These are phyloP conservation scores for Sugiyamaella americana DNA, from an alignment of 805 yeast species.

Conservation along the genomic window DNA sequence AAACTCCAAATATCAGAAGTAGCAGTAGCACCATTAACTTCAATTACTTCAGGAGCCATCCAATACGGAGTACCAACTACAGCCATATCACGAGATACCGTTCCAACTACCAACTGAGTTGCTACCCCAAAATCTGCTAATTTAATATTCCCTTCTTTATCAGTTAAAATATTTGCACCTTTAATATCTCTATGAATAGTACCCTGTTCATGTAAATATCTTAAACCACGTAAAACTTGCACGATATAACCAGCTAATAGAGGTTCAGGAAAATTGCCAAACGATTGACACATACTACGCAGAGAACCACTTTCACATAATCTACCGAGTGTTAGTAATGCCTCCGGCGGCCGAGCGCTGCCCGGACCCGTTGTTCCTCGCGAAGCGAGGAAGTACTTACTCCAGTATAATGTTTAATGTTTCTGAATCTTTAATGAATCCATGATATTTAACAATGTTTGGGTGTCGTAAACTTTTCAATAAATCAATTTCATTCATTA, in stretches of 20 bases:
- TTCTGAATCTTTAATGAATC: slow-evolving; percentile 51
- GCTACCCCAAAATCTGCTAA: slow-evolving; percentile 79
- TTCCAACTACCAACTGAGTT: slow-evolving; percentile 36
- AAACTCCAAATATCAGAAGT: slow-evolving; percentile 82
- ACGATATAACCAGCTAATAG: slow-evolving; percentile 45
- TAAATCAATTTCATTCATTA: slow-evolving; percentile 64
- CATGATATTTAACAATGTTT: slow-evolving; percentile 62
- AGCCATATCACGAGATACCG: slow-evolving; percentile 16
- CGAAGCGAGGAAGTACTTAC: slow-evolving; percentile 33
- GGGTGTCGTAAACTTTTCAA: slow-evolving; percentile 59
- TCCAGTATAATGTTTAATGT: slow-evolving; percentile 58
- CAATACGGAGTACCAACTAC: slow-evolving; percentile 87
- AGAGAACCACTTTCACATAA: slow-evolving; percentile 58
- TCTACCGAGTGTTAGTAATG: slow-evolving; percentile 19
- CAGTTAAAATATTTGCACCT: slow-evolving; percentile 64
- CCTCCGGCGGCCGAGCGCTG: too few species aligned
- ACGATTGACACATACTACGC: slow-evolving; percentile 45
- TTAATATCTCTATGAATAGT: slow-evolving; percentile 74
- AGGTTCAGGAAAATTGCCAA: slow-evolving; percentile 50
- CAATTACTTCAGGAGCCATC: slow-evolving; percentile 97
- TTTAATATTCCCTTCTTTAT: slow-evolving; percentile 57
- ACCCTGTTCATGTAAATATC: slow-evolving; percentile 62
- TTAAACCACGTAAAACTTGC: slow-evolving; percentile 56
- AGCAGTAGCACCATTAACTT: slow-evolving; percentile 76
- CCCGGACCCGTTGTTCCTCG: slow-evolving; percentile 16